A percentile compares a stretch with the other conserved stretches of the same genome.
These are phyloP conservation scores for Neostapfia colusana DNA, from an alignment of 176 grass and related monocot genomes.

Conservation along the genomic window DNA sequence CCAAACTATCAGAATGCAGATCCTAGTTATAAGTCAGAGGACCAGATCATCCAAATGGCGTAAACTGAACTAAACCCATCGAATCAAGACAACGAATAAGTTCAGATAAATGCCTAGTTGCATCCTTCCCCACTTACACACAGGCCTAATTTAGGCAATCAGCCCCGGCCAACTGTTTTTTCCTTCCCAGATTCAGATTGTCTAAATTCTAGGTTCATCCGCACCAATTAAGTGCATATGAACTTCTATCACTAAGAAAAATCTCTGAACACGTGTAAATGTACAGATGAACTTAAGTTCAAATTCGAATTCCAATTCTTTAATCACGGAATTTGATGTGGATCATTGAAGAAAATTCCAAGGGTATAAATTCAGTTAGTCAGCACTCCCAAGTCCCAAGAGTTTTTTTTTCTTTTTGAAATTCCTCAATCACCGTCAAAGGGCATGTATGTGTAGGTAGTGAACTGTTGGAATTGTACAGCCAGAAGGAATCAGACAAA, in stretches of 20 bases:
- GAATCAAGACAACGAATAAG: not conserved
- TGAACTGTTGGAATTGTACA: not conserved
- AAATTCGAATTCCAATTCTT: not conserved
- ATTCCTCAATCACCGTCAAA: not conserved
- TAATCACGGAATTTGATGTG: too few species aligned
- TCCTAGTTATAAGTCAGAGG: not conserved
- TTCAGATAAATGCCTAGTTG: not conserved
- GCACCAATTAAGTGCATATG: too few species aligned
- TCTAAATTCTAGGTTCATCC: not conserved
- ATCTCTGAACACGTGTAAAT: not conserved
- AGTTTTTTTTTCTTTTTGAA: too few species aligned
- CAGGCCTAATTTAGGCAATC: not conserved
- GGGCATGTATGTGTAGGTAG: not conserved
- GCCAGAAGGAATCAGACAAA: not conserved
- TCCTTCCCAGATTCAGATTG: not conserved
- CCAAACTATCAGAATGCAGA: not conserved
- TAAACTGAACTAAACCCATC: not conserved
- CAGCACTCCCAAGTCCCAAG: too few species aligned
- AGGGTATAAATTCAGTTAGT: too few species aligned
- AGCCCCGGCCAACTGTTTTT: not conserved
- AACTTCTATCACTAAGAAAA: not conserved
- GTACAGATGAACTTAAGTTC: not conserved
- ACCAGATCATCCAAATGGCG: not conserved
- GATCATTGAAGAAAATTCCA: too few species aligned
- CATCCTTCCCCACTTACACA: not conserved